phyloP scores from a whole-genome alignment of 176 grass and related monocot species.

The Thinopyrum elongatum region DNA sequence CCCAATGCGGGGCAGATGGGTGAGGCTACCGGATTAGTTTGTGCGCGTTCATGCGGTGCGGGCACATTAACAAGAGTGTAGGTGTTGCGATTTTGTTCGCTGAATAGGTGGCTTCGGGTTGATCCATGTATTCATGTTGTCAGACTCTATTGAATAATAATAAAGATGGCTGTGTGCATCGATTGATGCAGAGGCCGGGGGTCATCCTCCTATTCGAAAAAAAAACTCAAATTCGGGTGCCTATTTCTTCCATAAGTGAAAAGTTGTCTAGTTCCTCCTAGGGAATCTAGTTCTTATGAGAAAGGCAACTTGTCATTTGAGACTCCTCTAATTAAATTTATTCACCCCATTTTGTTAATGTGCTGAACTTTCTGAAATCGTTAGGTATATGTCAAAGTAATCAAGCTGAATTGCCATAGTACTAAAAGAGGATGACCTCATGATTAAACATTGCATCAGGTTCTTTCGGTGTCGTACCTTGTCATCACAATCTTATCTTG shows the following conservation, averaged over 20 bases:
- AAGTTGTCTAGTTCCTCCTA: background rate
- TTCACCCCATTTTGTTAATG: background rate
- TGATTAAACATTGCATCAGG: slow-evolving; percentile 6
- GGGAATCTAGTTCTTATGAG: background rate
- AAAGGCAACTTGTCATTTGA: background rate
- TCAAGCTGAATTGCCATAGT: background rate
- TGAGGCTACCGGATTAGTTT: too few relatives aligned
- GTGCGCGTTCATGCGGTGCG: too few relatives aligned
- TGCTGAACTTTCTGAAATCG: background rate
- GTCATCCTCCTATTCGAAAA: too few relatives aligned
- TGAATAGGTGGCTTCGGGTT: too few relatives aligned
- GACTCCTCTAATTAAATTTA: background rate
- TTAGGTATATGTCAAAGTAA: background rate
- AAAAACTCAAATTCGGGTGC: background rate
- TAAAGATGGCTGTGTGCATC: too few relatives aligned
- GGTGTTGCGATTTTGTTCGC: too few relatives aligned
- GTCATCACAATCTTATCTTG: slow-evolving; percentile 9
- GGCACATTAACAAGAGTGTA: too few relatives aligned
- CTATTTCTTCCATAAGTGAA: background rate
- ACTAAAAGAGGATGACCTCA: background rate
- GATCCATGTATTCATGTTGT: too few relatives aligned
- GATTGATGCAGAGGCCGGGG: too few relatives aligned
- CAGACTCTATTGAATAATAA: too few relatives aligned
- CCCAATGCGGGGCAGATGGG: too few relatives aligned
- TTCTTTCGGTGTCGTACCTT: background rate